Evolutionary conservation across 495 filamentous ascomycete genomes (phyloP), one percentile per base, ranked within the genome.

Genomic region (Daldinia decipiens): DNA sequence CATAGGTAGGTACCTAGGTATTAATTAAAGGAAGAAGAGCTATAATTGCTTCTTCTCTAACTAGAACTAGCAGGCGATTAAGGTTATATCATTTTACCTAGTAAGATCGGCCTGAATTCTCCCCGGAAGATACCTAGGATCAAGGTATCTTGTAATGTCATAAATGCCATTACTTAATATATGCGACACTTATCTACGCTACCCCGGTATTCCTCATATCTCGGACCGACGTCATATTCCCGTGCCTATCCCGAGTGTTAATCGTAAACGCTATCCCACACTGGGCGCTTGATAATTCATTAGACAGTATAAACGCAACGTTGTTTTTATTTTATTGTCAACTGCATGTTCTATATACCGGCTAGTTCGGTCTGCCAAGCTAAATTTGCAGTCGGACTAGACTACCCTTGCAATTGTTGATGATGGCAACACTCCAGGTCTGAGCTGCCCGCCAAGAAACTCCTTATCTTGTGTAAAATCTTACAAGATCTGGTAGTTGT

Each of bases 401-500:
- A 59, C 26, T 27, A 15, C 24, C 27, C 38, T 43, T 68, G 43
- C 24, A 39, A 29, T 52, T 53, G 26, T 29, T 38, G 51, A 45
- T 65, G 62, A 29, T 19, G 19, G 24, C 26, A 64, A n/a, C n/a
- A 56, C 34, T 45, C 31, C 36, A 59, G 45, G 27, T 29, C 52
- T 13, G 32, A 15, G 3, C 29, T 24, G 7, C 31, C n/a, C 32
- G 50, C 31, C 43, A 13, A 3, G 47, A 9, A 61, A 39, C 47
- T 21, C 43, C n/a, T 45, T 11, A 59, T 57, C 54, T 59, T 24
- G 40, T 60, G 39, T 53, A 38, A 9, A 31, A 8, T 32, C 56
- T 68, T 27, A 77, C 63, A 77, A 67, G 45, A 77, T 73, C 68
- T 75, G 73, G 62, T 72, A 70, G 67, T 74, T 71, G 38, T 73